Percentiles rank a stretch among this genome's conserved stretches.
Evolutionary conservation across 2,329 filamentous ascomycete species (phyloP).

Genomic region (Epichloe glyceriae): DNA sequence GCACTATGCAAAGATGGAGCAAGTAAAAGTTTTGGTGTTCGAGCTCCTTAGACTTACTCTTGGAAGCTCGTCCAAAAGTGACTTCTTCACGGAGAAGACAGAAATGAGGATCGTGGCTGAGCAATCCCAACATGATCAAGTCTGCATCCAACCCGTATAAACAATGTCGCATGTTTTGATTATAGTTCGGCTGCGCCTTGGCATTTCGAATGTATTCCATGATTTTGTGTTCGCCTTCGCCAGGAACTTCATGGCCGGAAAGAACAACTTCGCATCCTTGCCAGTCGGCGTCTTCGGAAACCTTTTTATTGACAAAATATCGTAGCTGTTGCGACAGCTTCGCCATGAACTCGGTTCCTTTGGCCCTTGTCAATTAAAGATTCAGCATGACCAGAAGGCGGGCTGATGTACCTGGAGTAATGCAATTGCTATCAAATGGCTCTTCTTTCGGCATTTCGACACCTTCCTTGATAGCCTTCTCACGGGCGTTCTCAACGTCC

Average conservation of each 20-base stretch:
- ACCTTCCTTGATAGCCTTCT: constrained; percentile 83
- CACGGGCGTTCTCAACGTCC: constrained; percentile 76
- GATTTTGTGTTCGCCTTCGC: constrained; percentile 98
- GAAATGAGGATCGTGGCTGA: constrained; percentile 97
- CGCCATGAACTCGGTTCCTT: constrained; percentile 89
- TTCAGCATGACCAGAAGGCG: too few species aligned
- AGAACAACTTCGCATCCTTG: constrained; percentile 92
- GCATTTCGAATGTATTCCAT: constrained; percentile 99
- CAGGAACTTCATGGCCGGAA: constrained; percentile 93
- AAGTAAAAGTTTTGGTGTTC: constrained; percentile 99
- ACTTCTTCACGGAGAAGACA: constrained; percentile 94
- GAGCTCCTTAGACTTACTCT: constrained; percentile 85
- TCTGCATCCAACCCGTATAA: constrained; percentile 95
- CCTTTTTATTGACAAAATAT: constrained; percentile 98
- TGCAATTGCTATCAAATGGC: constrained; percentile 97
- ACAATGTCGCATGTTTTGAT: constrained; percentile 89
- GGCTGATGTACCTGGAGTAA: constrained; percentile 59
- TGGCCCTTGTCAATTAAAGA: constrained; percentile 8
- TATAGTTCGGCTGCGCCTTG: constrained; percentile 87
- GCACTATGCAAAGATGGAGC: constrained; percentile 91
- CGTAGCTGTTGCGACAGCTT: constrained; percentile 87
- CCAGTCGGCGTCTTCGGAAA: constrained; percentile 94
- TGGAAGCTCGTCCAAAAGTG: constrained; percentile 80
- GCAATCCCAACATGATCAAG: constrained; percentile 92
- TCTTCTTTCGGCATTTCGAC: constrained; percentile 90